Evolutionary conservation across 2,329 filamentous ascomycete species (phyloP).

Genomic region (Leptosphaerulina australis): DNA sequence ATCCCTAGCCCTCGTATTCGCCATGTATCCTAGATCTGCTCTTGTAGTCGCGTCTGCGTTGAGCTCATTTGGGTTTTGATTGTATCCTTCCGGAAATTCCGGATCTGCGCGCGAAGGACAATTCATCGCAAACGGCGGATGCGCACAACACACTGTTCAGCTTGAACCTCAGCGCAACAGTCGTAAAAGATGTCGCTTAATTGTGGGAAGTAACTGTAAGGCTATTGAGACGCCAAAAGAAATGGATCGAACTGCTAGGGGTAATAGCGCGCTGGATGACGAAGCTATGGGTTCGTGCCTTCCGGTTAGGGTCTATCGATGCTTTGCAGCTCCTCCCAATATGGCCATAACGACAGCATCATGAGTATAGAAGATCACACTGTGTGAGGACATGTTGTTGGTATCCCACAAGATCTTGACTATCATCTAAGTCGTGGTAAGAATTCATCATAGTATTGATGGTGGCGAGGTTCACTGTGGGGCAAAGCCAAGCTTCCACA

Average conservation of each 20-base stretch:
- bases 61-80: constrained; percentile 65
- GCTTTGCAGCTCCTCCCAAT: constrained; percentile 9
- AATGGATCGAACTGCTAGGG: constrained; percentile 1
- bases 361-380: not conserved
- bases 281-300: constrained; percentile 8
- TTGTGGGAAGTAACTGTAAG: too few relatives aligned
- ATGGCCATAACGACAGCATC: not conserved
- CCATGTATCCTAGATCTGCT: constrained; percentile 66
- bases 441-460: too few relatives aligned
- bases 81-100: constrained; percentile 60
- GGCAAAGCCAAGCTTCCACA: constrained; percentile 8
- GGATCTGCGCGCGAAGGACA: constrained; percentile 67
- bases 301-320: constrained; percentile 5
- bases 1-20: constrained; percentile 61
- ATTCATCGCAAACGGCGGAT: constrained; percentile 58
- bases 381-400: not conserved
- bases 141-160: not conserved
- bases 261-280: constrained; percentile 14
- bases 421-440: too few relatives aligned
- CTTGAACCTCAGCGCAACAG: not conserved
- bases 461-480: constrained; percentile 7
- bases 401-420: too few relatives aligned
- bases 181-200: too few relatives aligned
- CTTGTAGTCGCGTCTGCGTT: constrained; percentile 66
- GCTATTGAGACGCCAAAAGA: not conserved